Evolutionary conservation across 257 asterid genomes (phyloP).

Genomic region (Paraleonurus japonicus): DNA sequence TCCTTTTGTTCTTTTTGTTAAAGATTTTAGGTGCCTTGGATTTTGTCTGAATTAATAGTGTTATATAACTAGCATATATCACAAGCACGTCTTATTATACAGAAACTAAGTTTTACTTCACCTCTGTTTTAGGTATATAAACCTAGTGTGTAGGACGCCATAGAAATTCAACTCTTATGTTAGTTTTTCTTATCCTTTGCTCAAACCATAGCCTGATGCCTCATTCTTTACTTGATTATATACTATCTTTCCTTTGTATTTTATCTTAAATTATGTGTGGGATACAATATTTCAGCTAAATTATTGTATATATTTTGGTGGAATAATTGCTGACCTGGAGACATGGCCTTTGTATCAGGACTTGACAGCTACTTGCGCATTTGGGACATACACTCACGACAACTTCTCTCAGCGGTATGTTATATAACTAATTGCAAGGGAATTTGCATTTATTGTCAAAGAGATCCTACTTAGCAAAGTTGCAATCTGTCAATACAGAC

Average conservation of each 20-base stretch:
- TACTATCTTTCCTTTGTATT: background rate
- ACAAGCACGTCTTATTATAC: background rate
- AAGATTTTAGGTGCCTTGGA: background rate
- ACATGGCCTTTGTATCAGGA: slow-evolving; percentile 45
- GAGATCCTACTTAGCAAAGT: background rate
- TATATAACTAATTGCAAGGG: background rate
- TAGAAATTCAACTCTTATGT: background rate
- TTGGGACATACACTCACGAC: slow-evolving; percentile 84
- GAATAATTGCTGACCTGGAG: slow-evolving; percentile 23
- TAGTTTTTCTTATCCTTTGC: background rate
- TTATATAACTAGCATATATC: background rate
- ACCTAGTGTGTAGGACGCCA: background rate
- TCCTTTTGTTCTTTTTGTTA: background rate
- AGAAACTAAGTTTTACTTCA: background rate
- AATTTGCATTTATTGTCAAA: background rate
- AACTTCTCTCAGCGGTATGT: slow-evolving; percentile 86
- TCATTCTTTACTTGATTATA: background rate
- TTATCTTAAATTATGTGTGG: background rate
- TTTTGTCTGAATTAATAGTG: background rate
- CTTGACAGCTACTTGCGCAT: slow-evolving; percentile 91
- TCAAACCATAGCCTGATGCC: background rate
- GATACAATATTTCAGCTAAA: background rate
- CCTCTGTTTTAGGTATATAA: background rate
- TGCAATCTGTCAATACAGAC: background rate
- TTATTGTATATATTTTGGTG: background rate